Conservation (phyloP, 768 basidiomycete genomes). For the Solioccasus polychromus region DNA sequence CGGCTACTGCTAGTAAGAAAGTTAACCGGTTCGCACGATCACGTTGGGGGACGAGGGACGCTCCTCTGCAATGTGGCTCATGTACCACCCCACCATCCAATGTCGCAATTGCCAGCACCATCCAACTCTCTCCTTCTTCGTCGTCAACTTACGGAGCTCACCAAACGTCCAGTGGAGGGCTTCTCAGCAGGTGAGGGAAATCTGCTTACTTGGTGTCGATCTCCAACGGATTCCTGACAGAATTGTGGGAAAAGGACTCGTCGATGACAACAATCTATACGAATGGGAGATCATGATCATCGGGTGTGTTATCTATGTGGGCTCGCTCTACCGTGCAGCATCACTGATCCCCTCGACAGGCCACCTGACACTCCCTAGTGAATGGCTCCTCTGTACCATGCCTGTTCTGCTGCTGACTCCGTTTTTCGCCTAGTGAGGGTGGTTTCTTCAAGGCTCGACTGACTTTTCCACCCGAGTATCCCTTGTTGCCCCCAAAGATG, state of each 20-base stretch:
- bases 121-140: slow-evolving; percentile 60
- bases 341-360: slow-evolving; percentile 41
- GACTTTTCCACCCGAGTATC: slow-evolving; percentile 88
- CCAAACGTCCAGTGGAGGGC: slow-evolving; percentile 91
- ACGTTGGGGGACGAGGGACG: slow-evolving; percentile 6
- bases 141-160: slow-evolving; percentile 80
- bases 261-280: slow-evolving; percentile 90
- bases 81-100: slow-evolving; percentile 4
- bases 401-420: slow-evolving; percentile 2
- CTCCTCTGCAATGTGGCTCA: background rate
- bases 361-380: slow-evolving; percentile 94
- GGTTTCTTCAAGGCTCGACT: slow-evolving; percentile 92
- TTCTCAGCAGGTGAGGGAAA: slow-evolving; percentile 81
- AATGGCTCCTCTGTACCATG: slow-evolving; percentile 19
- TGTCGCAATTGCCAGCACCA: slow-evolving; percentile 31
- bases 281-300: slow-evolving; percentile 98
- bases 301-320: slow-evolving; percentile 53
- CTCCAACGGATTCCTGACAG: slow-evolving; percentile 34
- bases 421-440: slow-evolving; percentile 66
- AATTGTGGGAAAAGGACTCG: slow-evolving; percentile 61
- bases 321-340: slow-evolving; percentile 9
- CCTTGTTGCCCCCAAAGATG: slow-evolving; percentile 92
- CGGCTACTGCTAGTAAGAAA: too few relatives aligned
- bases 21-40: slow-evolving; percentile 19
- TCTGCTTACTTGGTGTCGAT: slow-evolving; percentile 26